Base-by-base conservation (phyloP, 2,329 filamentous ascomycete genomes). In the Penicillium glabrum region DNA sequence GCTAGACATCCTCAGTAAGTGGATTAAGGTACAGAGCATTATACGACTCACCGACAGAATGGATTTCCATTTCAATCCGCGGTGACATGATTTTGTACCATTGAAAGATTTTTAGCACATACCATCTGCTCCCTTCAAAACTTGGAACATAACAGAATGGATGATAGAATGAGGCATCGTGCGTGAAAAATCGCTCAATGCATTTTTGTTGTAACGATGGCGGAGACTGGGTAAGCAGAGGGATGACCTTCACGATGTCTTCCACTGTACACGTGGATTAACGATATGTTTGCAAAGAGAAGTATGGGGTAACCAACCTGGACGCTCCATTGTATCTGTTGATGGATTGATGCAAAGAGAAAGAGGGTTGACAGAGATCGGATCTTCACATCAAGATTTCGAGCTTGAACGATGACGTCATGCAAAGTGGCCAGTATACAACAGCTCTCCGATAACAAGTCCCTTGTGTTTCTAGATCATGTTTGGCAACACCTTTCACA, bases 51-150 rank as follows among this genome's bases (percentile, higher is more conserved):
- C 83, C 83, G 19, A 86, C 74, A 29, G 79, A 81, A 51, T 91
- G 83, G 19, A 96, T 79, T 1, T 82, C 76, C 13, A 93, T 75
- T 44, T 87, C 81, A 62, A 95, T 89, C 19, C 80, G 78, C 0
- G 92, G 92, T 59, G 87, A 91, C 69, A 96, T 79, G 61, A 93
- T 89, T 68, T 91, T 90, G 75, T 96, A 93, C 89, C 89, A 93
- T 41, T 86, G 84, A 69, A 91, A 96, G 55, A 96, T 87, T 64
- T 82, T 80, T 47, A 83, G 77, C 19, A 96, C 80, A 6, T 90
- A 70, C 75, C 81, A 85, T 44, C 90, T 82, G 10, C 89, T 93
- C 61, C 87, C 84, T 11, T 76, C 67, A 63, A 81, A 84, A 58
- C 73, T 79, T 44, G 79, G 79, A 2, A 91, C 89, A 13, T 86